Evolutionary conservation across 2,329 filamentous ascomycete genomes (phyloP), one percentile per base, ranked within the genome.

Genomic region (Juglanconis oblonga): DNA sequence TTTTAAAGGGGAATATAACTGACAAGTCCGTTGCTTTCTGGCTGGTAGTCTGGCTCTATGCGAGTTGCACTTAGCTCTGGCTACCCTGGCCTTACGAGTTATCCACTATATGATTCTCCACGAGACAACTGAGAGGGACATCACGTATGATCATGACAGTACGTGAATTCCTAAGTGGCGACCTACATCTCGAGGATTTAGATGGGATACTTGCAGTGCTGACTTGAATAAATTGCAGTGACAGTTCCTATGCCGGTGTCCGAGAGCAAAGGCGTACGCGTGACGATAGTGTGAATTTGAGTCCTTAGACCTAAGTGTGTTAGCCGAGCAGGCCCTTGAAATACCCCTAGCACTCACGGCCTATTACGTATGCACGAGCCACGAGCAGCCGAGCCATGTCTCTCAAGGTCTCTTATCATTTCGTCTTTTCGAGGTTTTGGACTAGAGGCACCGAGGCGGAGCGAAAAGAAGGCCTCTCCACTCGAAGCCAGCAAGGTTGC

Each of bases 41-140:
- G 8, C 35, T 38, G 13, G 7, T 24, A 67, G 64, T 44, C 48
- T 67, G 36, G 65, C 64, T 3, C 59, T 52, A 6, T 59, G 58
- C 40, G 64, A 67, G 38, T 33, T 66, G 6, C 64, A 66, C 45
- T 48, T 62, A 31, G 59, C 64, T 48, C 45, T 53, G 29, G 64
- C 65, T 4, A 55, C 61, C 14, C 50, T 66, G 55, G 61, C 62
- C 7, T 48, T 66, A 38, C 58, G 62, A 4, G 54, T 65, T 9
- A 24, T 65, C 17, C 65, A 64, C 3, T 38, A 57, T 7, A 60
- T 63, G 40, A 32, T 24, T 9, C 45, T 66, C 10, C 59, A 62
- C 47, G 64, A 66, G 40, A 66, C 62, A n/a, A 62, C 64, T 1
- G 57, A 60, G 11, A 61, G 63, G 14, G 64, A 47, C 9, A 17